These are phyloP conservation scores for Alternaria postmessia DNA, from an alignment of 2,329 filamentous ascomycete species.

Conservation along the genomic window DNA sequence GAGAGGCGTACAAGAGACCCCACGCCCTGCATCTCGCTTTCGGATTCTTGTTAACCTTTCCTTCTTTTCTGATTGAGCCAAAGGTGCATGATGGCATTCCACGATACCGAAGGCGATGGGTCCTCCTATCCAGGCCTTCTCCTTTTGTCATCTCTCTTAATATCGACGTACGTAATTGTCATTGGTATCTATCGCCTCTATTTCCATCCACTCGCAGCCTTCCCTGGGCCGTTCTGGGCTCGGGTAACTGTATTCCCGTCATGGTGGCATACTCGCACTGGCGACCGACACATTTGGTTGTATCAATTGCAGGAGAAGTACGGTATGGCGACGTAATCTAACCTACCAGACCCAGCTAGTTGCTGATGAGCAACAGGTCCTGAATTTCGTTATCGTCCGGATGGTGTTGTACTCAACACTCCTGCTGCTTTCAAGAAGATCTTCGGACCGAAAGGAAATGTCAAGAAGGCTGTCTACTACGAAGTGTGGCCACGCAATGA, in stretches of 20 bases:
- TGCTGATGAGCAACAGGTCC: constrained; percentile 8
- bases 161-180: constrained; percentile 17
- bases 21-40: constrained; percentile 8
- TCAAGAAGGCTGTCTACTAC: constrained; percentile 57
- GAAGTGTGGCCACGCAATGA: constrained; percentile 50
- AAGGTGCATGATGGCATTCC: constrained; percentile 13
- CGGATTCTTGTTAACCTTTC: neutral
- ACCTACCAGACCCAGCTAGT: neutral
- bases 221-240: constrained; percentile 37
- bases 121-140: constrained; percentile 15
- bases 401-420: constrained; percentile 77
- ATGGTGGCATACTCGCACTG: constrained; percentile 72
- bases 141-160: constrained; percentile 6
- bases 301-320: constrained; percentile 75
- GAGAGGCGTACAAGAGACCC: constrained; percentile 12
- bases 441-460: constrained; percentile 55
- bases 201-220: constrained; percentile 33
- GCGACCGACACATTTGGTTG: constrained; percentile 75
- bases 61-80: constrained; percentile 5
- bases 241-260: constrained; percentile 29
- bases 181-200: constrained; percentile 27
- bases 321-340: constrained; percentile 53
- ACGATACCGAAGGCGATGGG: neutral
- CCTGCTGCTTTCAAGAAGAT: constrained; percentile 57
- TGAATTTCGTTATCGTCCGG: constrained; percentile 72